A percentile compares a stretch with the other conserved stretches of the same genome.
Evolutionary conservation across 2,329 filamentous ascomycete genomes (phyloP).

Genomic region (Colletotrichum sp.): DNA sequence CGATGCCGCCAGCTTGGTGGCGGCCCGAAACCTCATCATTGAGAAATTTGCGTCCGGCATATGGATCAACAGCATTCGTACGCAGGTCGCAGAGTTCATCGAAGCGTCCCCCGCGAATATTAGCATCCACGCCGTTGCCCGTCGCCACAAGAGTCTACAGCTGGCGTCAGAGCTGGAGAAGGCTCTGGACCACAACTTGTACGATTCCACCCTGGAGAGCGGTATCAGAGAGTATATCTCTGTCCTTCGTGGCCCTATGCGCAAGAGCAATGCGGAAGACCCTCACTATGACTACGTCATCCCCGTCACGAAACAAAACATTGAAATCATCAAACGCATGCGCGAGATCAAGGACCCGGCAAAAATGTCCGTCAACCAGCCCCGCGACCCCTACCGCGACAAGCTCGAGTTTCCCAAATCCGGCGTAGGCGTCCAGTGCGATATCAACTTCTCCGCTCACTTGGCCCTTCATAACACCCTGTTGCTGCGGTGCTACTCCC

Average conservation of each 20-base stretch:
- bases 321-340: constrained; percentile 44
- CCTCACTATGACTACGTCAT: constrained; percentile 36
- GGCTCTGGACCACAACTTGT: constrained; percentile 53
- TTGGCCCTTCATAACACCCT: constrained; percentile 84
- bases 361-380: constrained; percentile 53
- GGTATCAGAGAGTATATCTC: constrained; percentile 54
- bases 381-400: constrained; percentile 59
- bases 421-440: constrained; percentile 82
- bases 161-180: constrained; percentile 60
- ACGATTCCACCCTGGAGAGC: constrained; percentile 35
- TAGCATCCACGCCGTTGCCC: constrained; percentile 45
- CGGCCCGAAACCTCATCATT: constrained; percentile 29
- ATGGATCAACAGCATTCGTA: constrained; percentile 46
- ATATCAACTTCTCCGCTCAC: constrained; percentile 89
- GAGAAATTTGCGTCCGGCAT: constrained; percentile 59
- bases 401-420: constrained; percentile 78
- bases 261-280: constrained; percentile 21
- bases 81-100: constrained; percentile 11
- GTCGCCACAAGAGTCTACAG: constrained; percentile 59
- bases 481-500: constrained; percentile 82
- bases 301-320: constrained; percentile 36
- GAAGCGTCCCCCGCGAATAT: constrained; percentile 19
- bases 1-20: constrained; percentile 7
- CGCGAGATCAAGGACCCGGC: constrained; percentile 52
- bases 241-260: constrained; percentile 47